Conservation (phyloP, 257 asterid genomes). For the Lavandula angustifolia region DNA sequence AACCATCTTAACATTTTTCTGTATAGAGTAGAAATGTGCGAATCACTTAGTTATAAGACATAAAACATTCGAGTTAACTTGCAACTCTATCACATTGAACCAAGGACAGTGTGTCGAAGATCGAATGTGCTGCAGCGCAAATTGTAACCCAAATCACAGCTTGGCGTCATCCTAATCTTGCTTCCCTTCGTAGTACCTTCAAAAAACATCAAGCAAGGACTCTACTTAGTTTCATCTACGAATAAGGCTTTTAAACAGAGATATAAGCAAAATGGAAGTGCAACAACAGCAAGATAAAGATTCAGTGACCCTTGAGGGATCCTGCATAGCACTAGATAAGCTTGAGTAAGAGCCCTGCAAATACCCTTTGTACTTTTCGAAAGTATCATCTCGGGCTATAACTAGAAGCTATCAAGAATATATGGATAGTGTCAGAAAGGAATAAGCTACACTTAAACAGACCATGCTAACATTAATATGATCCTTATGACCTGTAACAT, state of each 20-base stretch:
- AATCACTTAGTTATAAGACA: not conserved
- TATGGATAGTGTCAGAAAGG: too few relatives aligned
- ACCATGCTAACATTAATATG: not conserved
- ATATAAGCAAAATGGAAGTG: too few relatives aligned
- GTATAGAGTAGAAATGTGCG: not conserved
- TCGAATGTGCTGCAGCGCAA: not conserved
- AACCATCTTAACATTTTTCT: not conserved
- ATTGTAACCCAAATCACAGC: not conserved
- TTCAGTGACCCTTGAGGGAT: not conserved
- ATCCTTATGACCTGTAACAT: not conserved
- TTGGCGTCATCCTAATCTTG: constrained; percentile 60
- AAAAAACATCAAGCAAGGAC: constrained; percentile 10
- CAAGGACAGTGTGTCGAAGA: not conserved
- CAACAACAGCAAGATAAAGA: not conserved
- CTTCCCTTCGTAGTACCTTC: constrained; percentile 81
- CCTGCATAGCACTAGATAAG: too few relatives aligned
- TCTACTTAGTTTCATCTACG: too few relatives aligned
- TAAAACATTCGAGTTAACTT: not conserved
- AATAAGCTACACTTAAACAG: not conserved
- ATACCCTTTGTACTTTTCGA: not conserved
- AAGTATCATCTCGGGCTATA: not conserved
- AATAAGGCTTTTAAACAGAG: not conserved
- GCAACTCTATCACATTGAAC: constrained; percentile 1
- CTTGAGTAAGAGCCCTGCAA: not conserved
- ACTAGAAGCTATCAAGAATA: not conserved